Percentiles rank a stretch among this genome's conserved stretches.
Evolutionary conservation across 345 rosid genomes (phyloP).

Genomic region (Pistacia atlantica): DNA sequence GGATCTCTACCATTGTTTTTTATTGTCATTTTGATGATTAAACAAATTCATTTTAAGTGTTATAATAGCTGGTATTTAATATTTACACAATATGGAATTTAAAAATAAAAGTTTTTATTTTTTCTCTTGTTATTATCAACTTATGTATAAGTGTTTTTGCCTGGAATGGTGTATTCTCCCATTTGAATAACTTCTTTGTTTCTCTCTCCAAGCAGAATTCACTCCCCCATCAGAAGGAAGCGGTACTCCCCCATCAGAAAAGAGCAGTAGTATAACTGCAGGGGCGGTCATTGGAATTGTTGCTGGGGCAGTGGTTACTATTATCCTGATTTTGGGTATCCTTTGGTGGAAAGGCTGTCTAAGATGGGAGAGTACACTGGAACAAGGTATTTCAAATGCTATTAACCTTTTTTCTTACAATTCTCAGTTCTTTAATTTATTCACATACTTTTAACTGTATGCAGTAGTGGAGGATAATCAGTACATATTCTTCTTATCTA

Average conservation of each 20-base stretch:
- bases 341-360: constrained; percentile 59
- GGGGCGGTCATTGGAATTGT: constrained; percentile 26
- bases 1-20: not conserved
- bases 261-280: not conserved
- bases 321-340: constrained; percentile 38
- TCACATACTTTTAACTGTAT: too few species aligned
- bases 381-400: constrained; percentile 26
- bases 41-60: too few species aligned
- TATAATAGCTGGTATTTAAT: not conserved
- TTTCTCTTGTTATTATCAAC: too few species aligned
- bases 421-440: too few species aligned
- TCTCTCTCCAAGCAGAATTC: constrained; percentile 12
- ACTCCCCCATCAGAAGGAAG: not conserved
- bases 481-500: too few species aligned
- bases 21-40: too few species aligned
- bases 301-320: constrained; percentile 26
- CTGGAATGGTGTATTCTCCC: not conserved
- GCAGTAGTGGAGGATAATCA: too few species aligned
- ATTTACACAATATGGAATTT: not conserved
- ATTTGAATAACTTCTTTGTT: not conserved
- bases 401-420: constrained; percentile 5
- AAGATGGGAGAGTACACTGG: constrained; percentile 32
- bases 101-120: too few species aligned
- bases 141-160: too few species aligned
- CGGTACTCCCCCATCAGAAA: not conserved